Conservation (phyloP, 2,329 filamentous ascomycete genomes). For the Colletotrichum sp. region DNA sequence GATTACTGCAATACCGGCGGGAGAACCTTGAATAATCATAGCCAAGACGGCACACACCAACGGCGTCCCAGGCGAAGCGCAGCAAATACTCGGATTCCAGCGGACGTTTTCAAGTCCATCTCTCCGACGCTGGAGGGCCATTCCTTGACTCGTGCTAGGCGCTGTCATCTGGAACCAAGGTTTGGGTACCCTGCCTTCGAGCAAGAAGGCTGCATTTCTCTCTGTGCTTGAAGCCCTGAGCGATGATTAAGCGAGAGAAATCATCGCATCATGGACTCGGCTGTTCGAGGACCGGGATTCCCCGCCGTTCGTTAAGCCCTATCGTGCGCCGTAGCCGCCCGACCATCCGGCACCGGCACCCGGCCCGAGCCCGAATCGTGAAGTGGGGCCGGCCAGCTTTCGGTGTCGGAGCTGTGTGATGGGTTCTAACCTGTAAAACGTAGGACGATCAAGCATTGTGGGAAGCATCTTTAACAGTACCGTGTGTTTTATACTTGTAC, state of each 20-base stretch:
- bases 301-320: not conserved
- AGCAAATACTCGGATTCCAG: not conserved
- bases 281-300: not conserved
- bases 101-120: not conserved
- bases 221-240: not conserved
- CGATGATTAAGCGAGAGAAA: not conserved
- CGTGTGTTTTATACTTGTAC: not conserved
- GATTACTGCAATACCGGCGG: not conserved
- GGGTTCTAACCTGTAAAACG: not conserved
- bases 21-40: not conserved
- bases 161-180: not conserved
- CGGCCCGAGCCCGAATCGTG: not conserved
- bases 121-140: fast-evolving
- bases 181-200: not conserved
- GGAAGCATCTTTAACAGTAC: not conserved
- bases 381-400: not conserved
- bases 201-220: not conserved
- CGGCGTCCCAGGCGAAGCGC: not conserved
- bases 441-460: not conserved
- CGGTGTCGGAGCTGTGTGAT: not conserved
- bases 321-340: not conserved
- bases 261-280: not conserved
- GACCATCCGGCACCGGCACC: not conserved
- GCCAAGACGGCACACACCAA: not conserved
- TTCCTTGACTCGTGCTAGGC: not conserved